Evolutionary conservation across 2,329 filamentous ascomycete genomes (phyloP).

Genomic region (Neocatenulostroma microsporum): DNA sequence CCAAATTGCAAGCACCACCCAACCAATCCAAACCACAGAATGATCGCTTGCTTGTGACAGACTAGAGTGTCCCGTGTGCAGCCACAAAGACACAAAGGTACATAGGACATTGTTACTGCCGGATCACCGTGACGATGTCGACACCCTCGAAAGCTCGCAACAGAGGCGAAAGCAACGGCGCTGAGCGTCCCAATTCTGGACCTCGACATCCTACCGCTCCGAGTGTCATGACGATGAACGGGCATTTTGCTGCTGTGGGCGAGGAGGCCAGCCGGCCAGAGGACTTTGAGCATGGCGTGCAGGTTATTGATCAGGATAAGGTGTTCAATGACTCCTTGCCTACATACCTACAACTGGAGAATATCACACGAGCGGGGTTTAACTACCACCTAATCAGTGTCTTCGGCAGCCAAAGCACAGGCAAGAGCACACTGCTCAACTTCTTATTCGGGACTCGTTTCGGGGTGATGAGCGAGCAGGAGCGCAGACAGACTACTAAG

Average conservation of each 20-base stretch:
- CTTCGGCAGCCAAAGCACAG: constrained; percentile 96
- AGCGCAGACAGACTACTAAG: constrained; percentile 94
- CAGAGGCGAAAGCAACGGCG: too few relatives aligned
- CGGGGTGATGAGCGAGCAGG: constrained; percentile 93
- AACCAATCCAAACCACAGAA: too few relatives aligned
- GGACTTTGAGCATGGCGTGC: constrained; percentile 85
- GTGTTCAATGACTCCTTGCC: constrained; percentile 84
- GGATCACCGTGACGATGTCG: too few relatives aligned
- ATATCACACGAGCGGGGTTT: constrained; percentile 83
- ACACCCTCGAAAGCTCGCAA: too few relatives aligned
- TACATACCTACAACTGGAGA: constrained; percentile 70
- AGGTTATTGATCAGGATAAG: constrained; percentile 95
- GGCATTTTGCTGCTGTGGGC: constrained; percentile 65
- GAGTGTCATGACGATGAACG: constrained; percentile 54
- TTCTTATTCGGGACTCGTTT: constrained; percentile 92
- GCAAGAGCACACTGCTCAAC: constrained; percentile 95
- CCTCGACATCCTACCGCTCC: constrained; percentile 28
- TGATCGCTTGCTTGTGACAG: too few relatives aligned
- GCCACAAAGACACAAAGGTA: too few relatives aligned
- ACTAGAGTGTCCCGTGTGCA: too few relatives aligned
- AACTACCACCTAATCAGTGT: constrained; percentile 99
- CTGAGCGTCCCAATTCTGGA: constrained; percentile 8
- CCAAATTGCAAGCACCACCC: too few relatives aligned
- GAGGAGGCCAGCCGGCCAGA: constrained; percentile 58
- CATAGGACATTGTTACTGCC: too few relatives aligned